Base-by-base conservation (phyloP, 495 filamentous ascomycete species). In the Parathielavia hyrcaniae region DNA sequence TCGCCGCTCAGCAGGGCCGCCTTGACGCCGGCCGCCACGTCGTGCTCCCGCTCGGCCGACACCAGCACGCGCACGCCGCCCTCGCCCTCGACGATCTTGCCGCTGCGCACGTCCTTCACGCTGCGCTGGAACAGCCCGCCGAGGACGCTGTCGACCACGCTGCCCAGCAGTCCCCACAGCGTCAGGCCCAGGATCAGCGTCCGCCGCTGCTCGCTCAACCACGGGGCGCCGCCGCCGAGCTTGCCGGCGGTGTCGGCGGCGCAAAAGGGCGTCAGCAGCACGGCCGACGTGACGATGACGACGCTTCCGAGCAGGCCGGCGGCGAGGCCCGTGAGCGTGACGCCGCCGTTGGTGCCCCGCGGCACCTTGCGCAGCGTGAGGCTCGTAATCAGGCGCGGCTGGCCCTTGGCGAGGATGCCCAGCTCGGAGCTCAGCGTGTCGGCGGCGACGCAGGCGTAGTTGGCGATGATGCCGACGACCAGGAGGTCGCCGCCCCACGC, bases 381-480 rank as follows among this genome's bases (percentile, higher is more conserved):
- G 26, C 89, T 89, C 5, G 90, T 96, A 55, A 98, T 90, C n/a
- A 98, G 81, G 17, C 90, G 81, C 0, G 93, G 93, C 39, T 78
- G 73, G 22, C 78, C 79, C 58, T 79, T 84, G 17, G 91, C 86
- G 17, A 97, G 79, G 48, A 98, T 98, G 8, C 93, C 93, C 14
- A 97, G 83, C 72, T 98, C 93, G 13, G 91, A 97, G 55, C 87
- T 90, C 72, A 96, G 95, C 6, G 93, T 98, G 67, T 98, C 93
- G 32, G 93, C 87, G 13, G 90, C 84, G 20, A 92, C 89, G 23
- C 89, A 88, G 35, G 90, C 93, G 61, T 98, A 98, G 74, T 97
- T 88, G 34, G 80, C 77, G 46, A 86, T 77, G 53, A 85, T 79
- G 8, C 81, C 80, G 19, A 82, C 62, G 3, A 81, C 70, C 0